Conservation (phyloP, 805 yeast species). For the Monosporozyma yasuniensis region DNA sequence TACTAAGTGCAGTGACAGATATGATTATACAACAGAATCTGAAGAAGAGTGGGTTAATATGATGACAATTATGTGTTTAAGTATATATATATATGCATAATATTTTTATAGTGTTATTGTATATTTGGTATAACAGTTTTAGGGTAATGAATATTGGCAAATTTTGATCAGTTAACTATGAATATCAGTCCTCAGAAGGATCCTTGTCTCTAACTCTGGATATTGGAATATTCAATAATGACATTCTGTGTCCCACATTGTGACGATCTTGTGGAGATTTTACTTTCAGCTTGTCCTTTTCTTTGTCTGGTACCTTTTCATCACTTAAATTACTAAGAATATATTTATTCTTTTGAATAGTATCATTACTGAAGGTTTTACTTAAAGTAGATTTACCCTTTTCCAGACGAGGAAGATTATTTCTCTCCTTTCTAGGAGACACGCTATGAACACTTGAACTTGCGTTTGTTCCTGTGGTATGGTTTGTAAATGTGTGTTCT, state of each 20-base stretch:
- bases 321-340: constrained; percentile 8
- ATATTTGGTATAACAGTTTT: constrained; percentile 1
- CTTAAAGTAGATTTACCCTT: neutral
- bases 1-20: constrained; percentile 86
- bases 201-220: constrained; percentile 20
- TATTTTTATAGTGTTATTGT: neutral
- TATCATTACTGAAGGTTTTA: constrained; percentile 6
- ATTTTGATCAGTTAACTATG: neutral
- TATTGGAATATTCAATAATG: constrained; percentile 24
- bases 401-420: neutral
- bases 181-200: neutral
- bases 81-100: neutral
- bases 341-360: constrained; percentile 8
- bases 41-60: constrained; percentile 67
- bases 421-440: neutral
- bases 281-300: neutral
- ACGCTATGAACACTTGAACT: neutral
- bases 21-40: constrained; percentile 77
- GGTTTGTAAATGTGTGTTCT: neutral
- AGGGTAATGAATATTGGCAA: neutral
- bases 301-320: constrained; percentile 2
- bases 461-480: neutral
- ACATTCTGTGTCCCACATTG: constrained; percentile 11
- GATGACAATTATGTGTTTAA: neutral
- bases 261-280: neutral